These are phyloP conservation scores for Solanum hybrid DNA, from an alignment of 305 asterid species.

Conservation along the genomic window DNA sequence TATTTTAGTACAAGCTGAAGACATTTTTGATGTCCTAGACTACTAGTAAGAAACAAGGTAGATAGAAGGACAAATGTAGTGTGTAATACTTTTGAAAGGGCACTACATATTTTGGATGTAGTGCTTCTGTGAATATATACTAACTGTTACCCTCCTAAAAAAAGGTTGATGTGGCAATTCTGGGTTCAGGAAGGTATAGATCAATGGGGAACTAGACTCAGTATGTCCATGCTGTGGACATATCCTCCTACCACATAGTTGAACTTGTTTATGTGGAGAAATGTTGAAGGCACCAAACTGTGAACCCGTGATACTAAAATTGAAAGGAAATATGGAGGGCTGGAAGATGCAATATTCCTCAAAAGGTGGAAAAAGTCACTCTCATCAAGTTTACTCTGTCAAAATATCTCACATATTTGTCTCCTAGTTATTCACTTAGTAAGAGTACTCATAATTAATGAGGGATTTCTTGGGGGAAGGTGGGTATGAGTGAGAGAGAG, in stretches of 20 bases:
- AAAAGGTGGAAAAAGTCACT: background rate
- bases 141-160: background rate
- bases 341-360: background rate
- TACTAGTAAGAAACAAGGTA: background rate
- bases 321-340: background rate
- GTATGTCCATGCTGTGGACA: background rate
- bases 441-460: background rate
- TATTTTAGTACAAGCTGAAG: background rate
- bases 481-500: background rate
- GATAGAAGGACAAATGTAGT: background rate
- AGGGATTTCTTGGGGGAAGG: background rate
- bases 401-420: background rate
- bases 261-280: background rate
- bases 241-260: background rate
- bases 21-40: background rate
- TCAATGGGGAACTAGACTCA: background rate
- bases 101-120: background rate
- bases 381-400: background rate
- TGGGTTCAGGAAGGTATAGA: background rate
- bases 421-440: background rate
- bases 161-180: background rate
- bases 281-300: background rate
- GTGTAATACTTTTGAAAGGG: background rate
- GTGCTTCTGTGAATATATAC: background rate
- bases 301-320: background rate